Evolutionary conservation across 2,329 filamentous ascomycete species (phyloP), one percentile per base, ranked within the genome.

Genomic region (Claviceps maximensis): DNA sequence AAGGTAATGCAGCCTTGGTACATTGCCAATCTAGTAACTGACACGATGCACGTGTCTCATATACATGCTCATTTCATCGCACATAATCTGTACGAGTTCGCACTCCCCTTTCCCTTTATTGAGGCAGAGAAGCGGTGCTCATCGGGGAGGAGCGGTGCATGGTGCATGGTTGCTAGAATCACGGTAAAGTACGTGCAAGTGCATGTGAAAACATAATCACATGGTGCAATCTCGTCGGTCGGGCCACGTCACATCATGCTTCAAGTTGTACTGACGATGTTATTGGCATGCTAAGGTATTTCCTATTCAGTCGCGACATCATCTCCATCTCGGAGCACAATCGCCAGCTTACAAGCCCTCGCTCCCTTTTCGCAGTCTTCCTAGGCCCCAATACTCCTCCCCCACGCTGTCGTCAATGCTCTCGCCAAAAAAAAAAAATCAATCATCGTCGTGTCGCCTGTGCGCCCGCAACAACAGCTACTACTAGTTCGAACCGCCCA

Each of bases 401-500:
- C 4, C 27, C 45, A 36, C n/a, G 19, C 13, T 25, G 47, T 7
- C 4, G 12, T n/a, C n/a, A n/a, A n/a, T 31, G 12, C 48, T 44
- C 38, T 33, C 15, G 15, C 44, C n/a, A 42, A 4, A 50, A 42
- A 25, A 42, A 29, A 12, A 23, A 15, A 13, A 12, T 40, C 15
- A 21, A 17, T 41, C 36, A 2, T 27, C 36, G 42, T 45, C 42
- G 19, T 45, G 9, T 17, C 41, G 3, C 23, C 23, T 29, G n/a
- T n/a, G 27, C 31, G 12, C 31, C 31, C 17, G 17, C 12, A n/a
- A 23, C 8, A 19, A 53, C 8, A 19, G 49, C 51, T 31, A 44
- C 2, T 19, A 10, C 25, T 49, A 64, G 51, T 63, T 58, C 4
- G 50, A 51, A n/a, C 59, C 63, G 54, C 64, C 71, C 31, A 87